Evolutionary conservation across 805 yeast species (phyloP).

Genomic region (Peterozyma toletana): DNA sequence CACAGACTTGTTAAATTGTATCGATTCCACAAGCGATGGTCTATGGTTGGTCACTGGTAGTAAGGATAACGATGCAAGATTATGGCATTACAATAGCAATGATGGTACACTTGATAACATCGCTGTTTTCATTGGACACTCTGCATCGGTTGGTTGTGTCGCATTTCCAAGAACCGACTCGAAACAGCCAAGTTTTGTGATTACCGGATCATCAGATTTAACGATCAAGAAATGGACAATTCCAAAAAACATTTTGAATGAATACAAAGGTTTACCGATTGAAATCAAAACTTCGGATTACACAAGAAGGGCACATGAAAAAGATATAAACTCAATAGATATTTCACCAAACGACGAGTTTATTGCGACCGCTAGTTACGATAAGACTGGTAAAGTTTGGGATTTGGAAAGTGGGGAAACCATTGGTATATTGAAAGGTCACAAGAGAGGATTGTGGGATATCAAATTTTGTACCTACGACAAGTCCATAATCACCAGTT

Average conservation of each 20-base stretch:
- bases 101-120: constrained; percentile 32
- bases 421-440: constrained; percentile 79
- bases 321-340: constrained; percentile 87
- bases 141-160: constrained; percentile 79
- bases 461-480: constrained; percentile 77
- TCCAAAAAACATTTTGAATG: constrained; percentile 31
- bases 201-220: constrained; percentile 82
- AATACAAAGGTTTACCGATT: constrained; percentile 15
- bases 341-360: constrained; percentile 84
- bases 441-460: constrained; percentile 93
- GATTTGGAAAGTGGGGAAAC: constrained; percentile 79
- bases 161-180: constrained; percentile 54
- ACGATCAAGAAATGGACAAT: constrained; percentile 84
- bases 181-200: constrained; percentile 53
- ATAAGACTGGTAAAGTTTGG: constrained; percentile 89
- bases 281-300: constrained; percentile 61
- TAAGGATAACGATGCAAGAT: constrained; percentile 77
- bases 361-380: constrained; percentile 93
- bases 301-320: constrained; percentile 95
- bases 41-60: constrained; percentile 88
- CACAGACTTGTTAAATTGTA: constrained; percentile 70
- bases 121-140: constrained; percentile 78
- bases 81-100: constrained; percentile 65
- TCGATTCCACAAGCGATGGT: constrained; percentile 78
- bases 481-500: constrained; percentile 69